phyloP scores from a whole-genome alignment of 2,329 filamentous ascomycete species.

The Tolypocladium paradoxum region DNA sequence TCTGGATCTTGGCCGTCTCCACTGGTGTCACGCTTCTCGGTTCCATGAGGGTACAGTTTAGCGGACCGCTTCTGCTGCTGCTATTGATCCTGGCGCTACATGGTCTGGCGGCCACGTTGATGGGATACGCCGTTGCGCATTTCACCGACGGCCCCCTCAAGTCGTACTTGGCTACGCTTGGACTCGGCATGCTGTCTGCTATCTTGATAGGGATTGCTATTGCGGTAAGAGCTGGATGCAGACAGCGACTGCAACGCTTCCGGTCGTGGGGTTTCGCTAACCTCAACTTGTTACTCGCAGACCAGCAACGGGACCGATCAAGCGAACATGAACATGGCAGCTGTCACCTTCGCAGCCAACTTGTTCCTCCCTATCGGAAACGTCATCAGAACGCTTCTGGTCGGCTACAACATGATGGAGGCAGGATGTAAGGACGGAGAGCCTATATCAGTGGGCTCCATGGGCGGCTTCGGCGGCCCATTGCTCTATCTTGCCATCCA shows the following conservation, averaged over 20 bases:
- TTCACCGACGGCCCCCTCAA: conserved; percentile 62
- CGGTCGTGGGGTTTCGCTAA: too few relatives aligned
- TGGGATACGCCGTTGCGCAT: conserved; percentile 52
- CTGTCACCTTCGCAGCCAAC: conserved; percentile 8
- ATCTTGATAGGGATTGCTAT: conserved; percentile 60
- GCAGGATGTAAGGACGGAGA: conserved; percentile 55
- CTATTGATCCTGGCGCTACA: conserved; percentile 69
- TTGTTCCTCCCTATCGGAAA: conserved; percentile 21
- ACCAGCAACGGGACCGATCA: conserved; percentile 1
- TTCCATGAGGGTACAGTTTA: too few relatives aligned
- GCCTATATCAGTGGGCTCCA: conserved; percentile 54
- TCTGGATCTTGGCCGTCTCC: conserved; percentile 53
- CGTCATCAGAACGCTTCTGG: conserved; percentile 58
- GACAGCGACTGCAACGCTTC: background rate
- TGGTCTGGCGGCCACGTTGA: conserved; percentile 59
- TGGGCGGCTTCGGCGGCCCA: conserved; percentile 62
- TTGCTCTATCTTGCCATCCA: conserved; percentile 71
- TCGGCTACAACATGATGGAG: conserved; percentile 69
- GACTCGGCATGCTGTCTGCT: conserved; percentile 54
- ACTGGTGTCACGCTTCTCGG: conserved; percentile 48
- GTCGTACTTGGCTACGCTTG: conserved; percentile 54
- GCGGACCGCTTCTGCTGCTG: conserved; percentile 64
- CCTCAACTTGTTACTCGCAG: too few relatives aligned
- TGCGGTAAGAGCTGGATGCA: conserved; percentile 9
- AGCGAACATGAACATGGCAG: conserved; percentile 4